Percentiles rank a stretch among this genome's conserved stretches.
These are phyloP conservation scores for Dentipellis fragilis DNA, from an alignment of 768 basidiomycete genomes.

Conservation along the genomic window DNA sequence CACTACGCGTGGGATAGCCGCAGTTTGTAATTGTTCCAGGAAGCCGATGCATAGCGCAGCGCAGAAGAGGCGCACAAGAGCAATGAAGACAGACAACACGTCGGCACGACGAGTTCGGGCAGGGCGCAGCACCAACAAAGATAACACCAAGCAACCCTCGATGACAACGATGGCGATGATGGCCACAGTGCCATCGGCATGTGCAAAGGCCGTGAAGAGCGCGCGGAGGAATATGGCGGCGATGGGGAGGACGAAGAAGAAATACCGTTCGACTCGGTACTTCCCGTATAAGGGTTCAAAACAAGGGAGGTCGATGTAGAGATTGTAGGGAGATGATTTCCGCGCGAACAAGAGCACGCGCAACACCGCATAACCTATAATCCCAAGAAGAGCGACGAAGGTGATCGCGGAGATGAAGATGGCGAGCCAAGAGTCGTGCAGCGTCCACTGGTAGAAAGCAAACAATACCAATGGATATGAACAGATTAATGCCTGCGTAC, in stretches of 20 bases:
- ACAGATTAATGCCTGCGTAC: conserved; percentile 40
- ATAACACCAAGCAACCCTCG: conserved; percentile 50
- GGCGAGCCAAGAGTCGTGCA: conserved; percentile 82
- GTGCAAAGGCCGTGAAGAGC: conserved; percentile 59
- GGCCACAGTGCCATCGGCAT: conserved; percentile 54
- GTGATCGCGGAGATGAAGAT: conserved; percentile 68
- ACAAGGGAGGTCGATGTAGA: conserved; percentile 30
- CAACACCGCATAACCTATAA: conserved; percentile 41
- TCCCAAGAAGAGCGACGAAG: conserved; percentile 40
- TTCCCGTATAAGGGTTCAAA: conserved; percentile 56
- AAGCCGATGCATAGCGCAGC: conserved; percentile 73
- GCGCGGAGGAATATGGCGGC: conserved; percentile 55
- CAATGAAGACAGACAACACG: conserved; percentile 56
- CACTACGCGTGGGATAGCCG: conserved; percentile 70
- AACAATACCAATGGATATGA: conserved; percentile 69
- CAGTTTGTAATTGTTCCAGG: conserved; percentile 49
- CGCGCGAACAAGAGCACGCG: conserved; percentile 38
- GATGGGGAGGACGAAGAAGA: conserved; percentile 52
- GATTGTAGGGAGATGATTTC: conserved; percentile 27
- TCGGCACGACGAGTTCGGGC: conserved; percentile 61
- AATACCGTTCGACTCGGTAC: conserved; percentile 58
- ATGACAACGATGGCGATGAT: conserved; percentile 55
- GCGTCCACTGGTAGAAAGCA: conserved; percentile 83
- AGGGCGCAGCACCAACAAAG: conserved; percentile 48
- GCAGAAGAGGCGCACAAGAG: conserved; percentile 57